A percentile compares a stretch with the other conserved stretches of the same genome.
Evolutionary conservation across 805 yeast species (phyloP).

Genomic region (Starmerella lactis-condensi): DNA sequence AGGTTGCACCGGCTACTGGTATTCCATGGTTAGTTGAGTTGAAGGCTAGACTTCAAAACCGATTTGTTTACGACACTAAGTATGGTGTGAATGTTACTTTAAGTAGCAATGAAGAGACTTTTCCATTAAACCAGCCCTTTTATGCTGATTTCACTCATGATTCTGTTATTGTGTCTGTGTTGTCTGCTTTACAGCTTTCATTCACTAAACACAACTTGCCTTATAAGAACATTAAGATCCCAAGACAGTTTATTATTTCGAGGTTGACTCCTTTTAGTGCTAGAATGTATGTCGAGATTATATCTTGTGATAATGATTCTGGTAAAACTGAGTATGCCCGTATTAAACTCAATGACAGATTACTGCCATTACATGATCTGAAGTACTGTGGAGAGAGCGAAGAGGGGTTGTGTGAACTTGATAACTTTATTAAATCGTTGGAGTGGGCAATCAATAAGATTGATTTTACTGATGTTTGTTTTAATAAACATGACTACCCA

Average conservation of each 20-base stretch:
- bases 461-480: slow-evolving; percentile 21
- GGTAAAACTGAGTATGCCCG: slow-evolving; percentile 18
- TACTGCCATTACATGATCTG: slow-evolving; percentile 23
- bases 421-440: slow-evolving; percentile 18
- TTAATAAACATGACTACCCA: slow-evolving; percentile 11
- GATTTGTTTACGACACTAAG: slow-evolving; percentile 31
- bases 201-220: slow-evolving; percentile 28
- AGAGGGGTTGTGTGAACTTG: slow-evolving; percentile 22
- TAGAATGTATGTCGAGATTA: slow-evolving; percentile 24
- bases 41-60: slow-evolving; percentile 28
- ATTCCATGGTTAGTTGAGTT: slow-evolving; percentile 34
- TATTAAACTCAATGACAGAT: slow-evolving; percentile 24
- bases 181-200: slow-evolving; percentile 45
- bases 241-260: slow-evolving; percentile 25
- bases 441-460: slow-evolving; percentile 16
- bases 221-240: slow-evolving; percentile 27
- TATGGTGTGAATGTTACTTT: slow-evolving; percentile 32
- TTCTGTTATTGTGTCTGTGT: slow-evolving; percentile 40
- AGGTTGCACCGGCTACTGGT: slow-evolving; percentile 38
- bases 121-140: slow-evolving; percentile 31
- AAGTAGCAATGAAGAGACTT: slow-evolving; percentile 17
- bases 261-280: slow-evolving; percentile 29
- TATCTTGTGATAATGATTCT: slow-evolving; percentile 20
- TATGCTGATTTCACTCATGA: slow-evolving; percentile 65
- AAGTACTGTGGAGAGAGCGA: slow-evolving; percentile 20